phyloP scores from a whole-genome alignment of 345 rosid species.

The Raphanus sativus region DNA sequence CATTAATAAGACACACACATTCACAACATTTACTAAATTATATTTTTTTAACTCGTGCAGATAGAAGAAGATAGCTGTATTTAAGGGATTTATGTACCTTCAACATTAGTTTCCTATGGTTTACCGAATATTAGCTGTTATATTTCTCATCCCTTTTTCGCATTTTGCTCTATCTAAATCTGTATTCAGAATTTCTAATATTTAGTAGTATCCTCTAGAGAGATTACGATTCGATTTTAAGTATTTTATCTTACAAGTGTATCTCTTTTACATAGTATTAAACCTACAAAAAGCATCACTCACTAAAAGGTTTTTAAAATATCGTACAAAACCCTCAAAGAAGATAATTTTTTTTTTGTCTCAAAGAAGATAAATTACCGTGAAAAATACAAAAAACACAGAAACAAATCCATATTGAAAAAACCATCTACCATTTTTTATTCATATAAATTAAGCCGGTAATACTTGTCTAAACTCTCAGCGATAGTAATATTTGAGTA shows the following conservation, averaged over 20 bases:
- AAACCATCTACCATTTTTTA: neutral
- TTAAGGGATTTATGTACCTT: too few relatives aligned
- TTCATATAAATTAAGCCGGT: slow-evolving; percentile 26
- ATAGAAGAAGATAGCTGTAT: too few relatives aligned
- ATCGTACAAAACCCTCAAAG: slow-evolving; percentile 3
- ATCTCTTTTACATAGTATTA: neutral
- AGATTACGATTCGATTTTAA: slow-evolving; percentile 1
- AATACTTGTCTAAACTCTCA: neutral
- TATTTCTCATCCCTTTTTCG: neutral
- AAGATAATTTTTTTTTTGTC: too few relatives aligned
- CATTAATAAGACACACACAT: too few relatives aligned
- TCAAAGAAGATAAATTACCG: slow-evolving; percentile 7
- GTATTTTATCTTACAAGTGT: neutral
- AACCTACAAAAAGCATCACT: neutral
- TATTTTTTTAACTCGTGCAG: too few relatives aligned
- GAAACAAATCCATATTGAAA: neutral
- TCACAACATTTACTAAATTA: too few relatives aligned
- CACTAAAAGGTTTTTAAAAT: neutral
- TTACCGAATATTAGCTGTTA: slow-evolving; percentile 29
- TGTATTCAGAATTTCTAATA: neutral
- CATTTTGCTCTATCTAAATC: slow-evolving; percentile 6
- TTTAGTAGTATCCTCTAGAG: neutral
- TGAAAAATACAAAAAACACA: neutral
- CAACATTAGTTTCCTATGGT: neutral
- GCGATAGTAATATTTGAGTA: neutral